These are phyloP conservation scores for Ogataea hybrid DNA, from an alignment of 1,139 yeast species.

Conservation along the genomic window DNA sequence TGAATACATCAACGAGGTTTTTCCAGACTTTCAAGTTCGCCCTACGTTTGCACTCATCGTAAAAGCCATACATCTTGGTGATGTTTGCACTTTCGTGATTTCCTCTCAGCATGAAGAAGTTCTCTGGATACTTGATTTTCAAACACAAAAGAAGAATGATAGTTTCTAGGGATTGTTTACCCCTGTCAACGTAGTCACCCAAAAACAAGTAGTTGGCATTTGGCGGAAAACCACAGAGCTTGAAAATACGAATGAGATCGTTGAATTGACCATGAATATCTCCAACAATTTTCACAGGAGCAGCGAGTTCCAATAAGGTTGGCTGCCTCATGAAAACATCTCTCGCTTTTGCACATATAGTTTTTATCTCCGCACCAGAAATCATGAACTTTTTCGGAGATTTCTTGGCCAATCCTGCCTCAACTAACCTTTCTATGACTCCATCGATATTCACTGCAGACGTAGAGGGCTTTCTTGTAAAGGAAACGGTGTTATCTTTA, in stretches of 20 bases:
- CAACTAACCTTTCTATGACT: slow-evolving; percentile 53
- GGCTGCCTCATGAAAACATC: slow-evolving; percentile 77
- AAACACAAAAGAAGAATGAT: slow-evolving; percentile 67
- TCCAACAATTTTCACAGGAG: slow-evolving; percentile 86
- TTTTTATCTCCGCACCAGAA: slow-evolving; percentile 36
- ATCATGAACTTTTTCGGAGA: slow-evolving; percentile 44
- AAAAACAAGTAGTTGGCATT: slow-evolving; percentile 72
- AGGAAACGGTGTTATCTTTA: not conserved
- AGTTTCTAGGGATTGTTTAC: slow-evolving; percentile 80
- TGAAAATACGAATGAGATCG: slow-evolving; percentile 71
- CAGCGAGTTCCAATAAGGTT: slow-evolving; percentile 67
- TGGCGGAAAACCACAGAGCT: slow-evolving; percentile 80
- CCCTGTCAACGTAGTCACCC: slow-evolving; percentile 88
- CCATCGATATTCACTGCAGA: slow-evolving; percentile 47
- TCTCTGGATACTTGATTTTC: slow-evolving; percentile 80
- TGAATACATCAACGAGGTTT: slow-evolving; percentile 74
- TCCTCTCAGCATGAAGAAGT: slow-evolving; percentile 79
- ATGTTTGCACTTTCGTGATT: slow-evolving; percentile 85
- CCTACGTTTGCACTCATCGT: slow-evolving; percentile 84
- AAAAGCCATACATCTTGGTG: slow-evolving; percentile 82
- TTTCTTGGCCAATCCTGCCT: slow-evolving; percentile 41
- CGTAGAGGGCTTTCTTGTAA: not conserved
- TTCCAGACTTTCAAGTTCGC: slow-evolving; percentile 72
- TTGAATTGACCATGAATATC: slow-evolving; percentile 85
- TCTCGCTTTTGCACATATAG: slow-evolving; percentile 63